Conservation (phyloP, 2,329 filamentous ascomycete species). For the Stemphylium beticola region DNA sequence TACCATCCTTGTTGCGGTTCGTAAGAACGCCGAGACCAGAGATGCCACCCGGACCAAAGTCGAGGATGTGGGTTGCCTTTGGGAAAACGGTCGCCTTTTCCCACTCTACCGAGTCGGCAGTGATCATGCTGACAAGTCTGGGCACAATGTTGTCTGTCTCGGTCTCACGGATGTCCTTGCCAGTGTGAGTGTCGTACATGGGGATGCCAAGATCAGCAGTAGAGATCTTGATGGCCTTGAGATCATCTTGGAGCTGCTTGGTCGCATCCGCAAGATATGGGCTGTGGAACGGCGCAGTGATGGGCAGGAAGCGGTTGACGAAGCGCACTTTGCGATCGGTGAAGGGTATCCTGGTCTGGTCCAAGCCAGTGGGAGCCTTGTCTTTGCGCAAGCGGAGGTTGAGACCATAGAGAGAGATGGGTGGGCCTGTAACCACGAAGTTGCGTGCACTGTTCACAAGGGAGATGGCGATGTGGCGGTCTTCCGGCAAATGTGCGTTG, state of each 20-base stretch:
- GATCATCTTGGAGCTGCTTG: slow-evolving; percentile 81
- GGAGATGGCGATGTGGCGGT: slow-evolving; percentile 93
- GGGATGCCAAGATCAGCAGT: slow-evolving; percentile 77
- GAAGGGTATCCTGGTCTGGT: slow-evolving; percentile 92
- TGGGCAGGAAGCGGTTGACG: slow-evolving; percentile 94
- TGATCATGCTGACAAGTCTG: slow-evolving; percentile 88
- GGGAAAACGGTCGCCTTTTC: slow-evolving; percentile 93
- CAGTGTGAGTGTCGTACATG: slow-evolving; percentile 80
- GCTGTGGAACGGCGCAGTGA: slow-evolving; percentile 98
- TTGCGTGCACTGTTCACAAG: slow-evolving; percentile 97
- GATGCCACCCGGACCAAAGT: slow-evolving; percentile 96
- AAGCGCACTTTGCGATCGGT: slow-evolving; percentile 97
- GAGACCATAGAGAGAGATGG: slow-evolving; percentile 93
- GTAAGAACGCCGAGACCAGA: slow-evolving; percentile 95
- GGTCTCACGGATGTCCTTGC: slow-evolving; percentile 78
- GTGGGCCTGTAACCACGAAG: slow-evolving; percentile 94
- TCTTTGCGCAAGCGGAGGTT: slow-evolving; percentile 95
- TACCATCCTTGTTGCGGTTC: slow-evolving; percentile 99
- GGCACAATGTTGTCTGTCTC: slow-evolving; percentile 79
- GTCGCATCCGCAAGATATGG: slow-evolving; percentile 86
- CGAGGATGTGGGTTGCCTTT: slow-evolving; percentile 88
- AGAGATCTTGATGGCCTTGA: slow-evolving; percentile 80
- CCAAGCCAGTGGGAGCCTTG: slow-evolving; percentile 95
- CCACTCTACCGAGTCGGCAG: slow-evolving; percentile 93
- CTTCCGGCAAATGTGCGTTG: slow-evolving; percentile 91